Conservation (phyloP, 257 asterid genomes). For the Solanum piurae region DNA sequence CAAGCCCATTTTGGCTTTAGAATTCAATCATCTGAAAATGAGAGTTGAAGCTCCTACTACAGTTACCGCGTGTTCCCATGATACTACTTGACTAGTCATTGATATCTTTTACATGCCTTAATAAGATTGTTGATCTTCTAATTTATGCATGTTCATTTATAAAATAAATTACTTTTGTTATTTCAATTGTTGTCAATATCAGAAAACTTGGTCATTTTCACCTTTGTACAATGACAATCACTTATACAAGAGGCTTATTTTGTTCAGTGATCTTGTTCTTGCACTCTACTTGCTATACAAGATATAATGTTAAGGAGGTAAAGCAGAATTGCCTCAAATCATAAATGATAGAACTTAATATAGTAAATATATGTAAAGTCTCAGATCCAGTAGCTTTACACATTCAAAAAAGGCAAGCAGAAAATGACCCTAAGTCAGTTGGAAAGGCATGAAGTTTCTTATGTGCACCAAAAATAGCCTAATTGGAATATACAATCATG, state of each 20-base stretch:
- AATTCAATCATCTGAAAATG: conserved; percentile 65
- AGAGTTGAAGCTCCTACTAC: conserved; percentile 72
- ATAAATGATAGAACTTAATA: neutral
- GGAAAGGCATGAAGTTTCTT: neutral
- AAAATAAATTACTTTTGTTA: neutral
- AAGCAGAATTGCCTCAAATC: neutral
- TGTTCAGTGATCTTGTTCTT: neutral
- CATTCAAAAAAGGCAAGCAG: neutral
- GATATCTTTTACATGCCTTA: neutral
- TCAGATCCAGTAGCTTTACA: neutral
- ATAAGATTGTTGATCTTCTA: neutral
- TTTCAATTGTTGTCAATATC: neutral
- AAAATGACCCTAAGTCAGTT: neutral
- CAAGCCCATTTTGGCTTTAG: conserved; percentile 70
- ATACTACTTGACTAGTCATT: conserved; percentile 1
- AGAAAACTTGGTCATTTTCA: neutral
- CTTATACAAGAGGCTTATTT: neutral
- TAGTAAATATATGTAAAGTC: neutral
- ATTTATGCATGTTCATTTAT: neutral
- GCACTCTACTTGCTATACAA: neutral
- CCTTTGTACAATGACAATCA: neutral
- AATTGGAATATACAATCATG: neutral
- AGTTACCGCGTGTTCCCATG: conserved; percentile 12
- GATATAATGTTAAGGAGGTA: neutral
- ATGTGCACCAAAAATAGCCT: neutral